These are phyloP conservation scores for Kockiozyma suomiensis DNA, from an alignment of 805 yeast species.

Conservation along the genomic window DNA sequence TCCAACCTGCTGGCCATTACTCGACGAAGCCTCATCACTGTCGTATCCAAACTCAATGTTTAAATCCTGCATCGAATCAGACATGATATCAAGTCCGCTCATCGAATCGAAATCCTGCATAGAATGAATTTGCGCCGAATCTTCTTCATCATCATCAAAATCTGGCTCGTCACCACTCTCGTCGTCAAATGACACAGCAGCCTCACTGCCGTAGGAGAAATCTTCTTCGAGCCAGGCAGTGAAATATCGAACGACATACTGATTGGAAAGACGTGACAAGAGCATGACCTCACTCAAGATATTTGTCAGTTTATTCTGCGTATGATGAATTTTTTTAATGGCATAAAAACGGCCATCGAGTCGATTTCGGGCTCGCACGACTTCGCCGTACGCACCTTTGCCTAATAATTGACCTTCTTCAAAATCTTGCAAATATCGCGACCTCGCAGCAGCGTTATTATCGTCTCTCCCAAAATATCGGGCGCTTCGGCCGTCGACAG, in stretches of 20 bases:
- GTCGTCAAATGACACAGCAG: constrained; percentile 38
- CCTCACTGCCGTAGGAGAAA: constrained; percentile 41
- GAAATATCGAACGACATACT: constrained; percentile 92
- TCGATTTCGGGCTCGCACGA: constrained; percentile 91
- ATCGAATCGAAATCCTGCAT: constrained; percentile 29
- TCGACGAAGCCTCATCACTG: constrained; percentile 13
- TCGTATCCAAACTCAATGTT: constrained; percentile 42
- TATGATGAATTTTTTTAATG: constrained; percentile 84
- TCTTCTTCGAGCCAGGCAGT: constrained; percentile 97
- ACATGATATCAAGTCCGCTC: constrained; percentile 34
- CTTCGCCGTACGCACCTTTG: constrained; percentile 96
- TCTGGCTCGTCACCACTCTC: constrained; percentile 35
- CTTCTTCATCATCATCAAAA: constrained; percentile 38
- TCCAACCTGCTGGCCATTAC: neutral
- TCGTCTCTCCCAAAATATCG: constrained; percentile 10
- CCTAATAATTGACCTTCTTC: constrained; percentile 93
- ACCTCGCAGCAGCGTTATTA: constrained; percentile 37
- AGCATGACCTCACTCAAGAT: constrained; percentile 90
- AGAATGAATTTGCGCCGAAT: constrained; percentile 17
- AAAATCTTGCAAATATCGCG: constrained; percentile 88
- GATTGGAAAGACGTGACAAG: constrained; percentile 88
- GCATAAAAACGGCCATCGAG: constrained; percentile 96
- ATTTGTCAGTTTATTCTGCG: constrained; percentile 74
- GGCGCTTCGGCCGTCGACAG: constrained; percentile 28
- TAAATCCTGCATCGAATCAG: constrained; percentile 35